A percentile compares a stretch with the other conserved stretches of the same genome.
Evolutionary conservation across 2,329 filamentous ascomycete species (phyloP).

Genomic region (Nemania abortiva): DNA sequence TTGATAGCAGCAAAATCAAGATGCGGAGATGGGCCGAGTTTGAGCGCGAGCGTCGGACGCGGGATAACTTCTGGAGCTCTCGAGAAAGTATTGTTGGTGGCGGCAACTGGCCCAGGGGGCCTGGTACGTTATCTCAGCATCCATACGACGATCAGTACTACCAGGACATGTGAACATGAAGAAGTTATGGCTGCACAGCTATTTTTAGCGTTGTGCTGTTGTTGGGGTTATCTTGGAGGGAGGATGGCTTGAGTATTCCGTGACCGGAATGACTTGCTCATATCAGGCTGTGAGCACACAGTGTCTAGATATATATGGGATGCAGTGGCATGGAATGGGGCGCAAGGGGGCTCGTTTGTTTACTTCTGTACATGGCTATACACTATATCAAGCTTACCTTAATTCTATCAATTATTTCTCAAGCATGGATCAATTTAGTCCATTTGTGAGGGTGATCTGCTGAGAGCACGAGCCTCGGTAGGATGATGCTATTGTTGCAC

Average conservation of each 20-base stretch:
- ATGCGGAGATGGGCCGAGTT: conserved; percentile 99
- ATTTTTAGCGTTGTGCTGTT: conserved; percentile 1
- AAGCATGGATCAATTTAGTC: background rate
- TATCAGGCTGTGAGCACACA: conserved; percentile 13
- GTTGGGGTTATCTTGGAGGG: conserved; percentile 5
- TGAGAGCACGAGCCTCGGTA: background rate
- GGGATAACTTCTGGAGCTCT: conserved; percentile 64
- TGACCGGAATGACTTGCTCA: conserved; percentile 9
- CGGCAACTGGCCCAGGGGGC: conserved; percentile 59
- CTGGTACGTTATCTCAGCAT: conserved; percentile 52
- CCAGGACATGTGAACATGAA: conserved; percentile 61
- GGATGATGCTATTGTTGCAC: background rate
- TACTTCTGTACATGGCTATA: conserved; percentile 37
- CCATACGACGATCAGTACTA: conserved; percentile 68
- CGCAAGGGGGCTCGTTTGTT: conserved; percentile 23
- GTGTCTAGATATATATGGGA: conserved; percentile 35
- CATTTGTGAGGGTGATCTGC: background rate
- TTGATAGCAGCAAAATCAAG: conserved; percentile 98
- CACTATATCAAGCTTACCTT: conserved; percentile 32
- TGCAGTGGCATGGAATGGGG: conserved; percentile 32
- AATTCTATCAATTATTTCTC: conserved; percentile 29
- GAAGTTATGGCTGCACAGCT: conserved; percentile 11
- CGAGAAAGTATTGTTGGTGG: conserved; percentile 63
- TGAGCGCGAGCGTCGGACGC: conserved; percentile 73
- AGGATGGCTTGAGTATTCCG: conserved; percentile 7